Base-by-base conservation (phyloP, 23 red algal genomes). In the Gracilaria domingensis region DNA sequence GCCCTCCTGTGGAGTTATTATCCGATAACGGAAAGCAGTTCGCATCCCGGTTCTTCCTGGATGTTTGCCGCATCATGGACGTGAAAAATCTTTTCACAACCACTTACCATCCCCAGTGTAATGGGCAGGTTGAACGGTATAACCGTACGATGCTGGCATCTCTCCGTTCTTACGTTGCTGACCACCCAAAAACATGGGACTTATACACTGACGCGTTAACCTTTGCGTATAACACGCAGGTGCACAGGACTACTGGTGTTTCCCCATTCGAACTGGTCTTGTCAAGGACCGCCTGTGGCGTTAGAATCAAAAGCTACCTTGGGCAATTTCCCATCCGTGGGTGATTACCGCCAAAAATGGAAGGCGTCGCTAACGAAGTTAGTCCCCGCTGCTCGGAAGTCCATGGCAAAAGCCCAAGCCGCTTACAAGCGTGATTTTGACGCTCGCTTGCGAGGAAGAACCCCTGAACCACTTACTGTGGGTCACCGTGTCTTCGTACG, bases 341-440 rank as follows among this genome's bases (percentile, higher is more conserved):
- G 40, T 45, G 20, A 35, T 6, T 75, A 75, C 20, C 70, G 40
- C 70, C 24, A 75, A n/a, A 35, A 28, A 38, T 75, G 70, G 70
- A 75, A 75, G 40, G 34, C n/a, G 3, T 75, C 24, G 70, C 40
- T 75, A 4, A 38, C 35, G 4, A 48, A 48, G 35, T 8, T 75
- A 4, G 40, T 75, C 12, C 40, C 70, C 4, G 40, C 34, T n/a
- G 70, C 70, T 38, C 33, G 40, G 4, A 4, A 21, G 6, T 38
- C 33, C 23, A 38, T 75, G 70, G 70, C 18, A 11, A 75, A 34
- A 34, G 33, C 34, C 34, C 26, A 75, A 34, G 70, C 70, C 35
- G 40, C 35, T 32, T 75, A 75, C 9, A 75, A 75, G 70, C 70
- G 70, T 21, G 34, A 75, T 48, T 75, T 75, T 48, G 70, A 75